Percentiles rank a stretch among this genome's conserved stretches.
These are phyloP conservation scores for Chaetomiaceae sp. DNA, from an alignment of 2,329 filamentous ascomycete genomes.

Conservation along the genomic window DNA sequence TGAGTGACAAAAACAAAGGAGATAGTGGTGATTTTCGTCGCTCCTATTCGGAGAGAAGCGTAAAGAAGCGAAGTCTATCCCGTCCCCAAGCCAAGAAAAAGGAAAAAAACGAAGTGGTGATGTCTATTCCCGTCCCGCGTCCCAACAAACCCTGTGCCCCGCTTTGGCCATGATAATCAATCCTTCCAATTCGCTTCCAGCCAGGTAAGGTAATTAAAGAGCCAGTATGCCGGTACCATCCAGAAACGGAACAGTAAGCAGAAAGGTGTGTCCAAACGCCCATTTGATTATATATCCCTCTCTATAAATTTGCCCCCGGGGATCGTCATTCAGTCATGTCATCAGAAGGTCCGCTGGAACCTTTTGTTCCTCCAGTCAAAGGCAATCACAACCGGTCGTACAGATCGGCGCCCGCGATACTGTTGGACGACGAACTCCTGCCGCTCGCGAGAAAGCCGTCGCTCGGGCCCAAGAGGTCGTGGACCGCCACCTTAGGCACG, in stretches of 20 bases:
- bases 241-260: conserved; percentile 5
- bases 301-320: conserved; percentile 18
- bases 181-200: conserved; percentile 9
- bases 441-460: conserved; percentile 65
- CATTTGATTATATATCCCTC: conserved; percentile 18
- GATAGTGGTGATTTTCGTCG: conserved; percentile 12
- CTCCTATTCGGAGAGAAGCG: conserved; percentile 3
- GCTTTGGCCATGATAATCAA: not conserved
- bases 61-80: conserved; percentile 19
- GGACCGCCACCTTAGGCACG: conserved; percentile 81
- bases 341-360: conserved; percentile 10
- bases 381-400: conserved; percentile 45
- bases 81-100: too few species aligned
- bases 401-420: conserved; percentile 66
- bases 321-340: conserved; percentile 21
- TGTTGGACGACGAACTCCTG: conserved; percentile 70
- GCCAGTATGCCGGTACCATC: conserved; percentile 10
- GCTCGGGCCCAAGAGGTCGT: conserved; percentile 69
- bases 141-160: not conserved
- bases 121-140: conserved; percentile 16
- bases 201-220: conserved; percentile 17
- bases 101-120: conserved; percentile 21
- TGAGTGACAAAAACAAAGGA: conserved; percentile 1
- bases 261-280: conserved; percentile 11
- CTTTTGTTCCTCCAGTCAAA: not conserved